Base-by-base conservation (phyloP, 139 green algal species). In the Chara braunii region DNA sequence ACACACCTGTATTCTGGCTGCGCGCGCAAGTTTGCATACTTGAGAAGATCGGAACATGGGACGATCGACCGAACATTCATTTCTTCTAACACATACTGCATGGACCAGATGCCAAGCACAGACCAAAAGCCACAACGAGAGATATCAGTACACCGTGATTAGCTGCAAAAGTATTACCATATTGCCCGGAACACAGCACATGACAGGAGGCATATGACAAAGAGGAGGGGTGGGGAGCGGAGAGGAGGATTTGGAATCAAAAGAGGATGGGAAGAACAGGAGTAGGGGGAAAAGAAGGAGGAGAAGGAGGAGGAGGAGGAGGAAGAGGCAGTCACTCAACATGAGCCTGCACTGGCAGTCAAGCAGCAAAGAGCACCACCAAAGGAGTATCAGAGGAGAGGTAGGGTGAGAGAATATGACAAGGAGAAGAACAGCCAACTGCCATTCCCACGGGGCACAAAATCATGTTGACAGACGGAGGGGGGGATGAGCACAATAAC, bases 61-160 rank as follows among this genome's bases (percentile, higher is more conserved):
- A 82, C 68, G 23, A 98, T 60, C 8, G 60, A 48, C 5, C 78
- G 64, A 63, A 94, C 85, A 75, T 97, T 97, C 11, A 92, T 70
- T 82, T 98, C 92, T 53, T 90, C 84, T n/a, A 73, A 51, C 31
- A 98, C 87, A 62, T 95, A 98, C 70, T 91, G 60, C 81, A 26
- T n/a, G n/a, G n/a, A n/a, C n/a, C n/a, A n/a, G n/a, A n/a, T n/a
- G n/a, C n/a, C n/a, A n/a, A n/a, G n/a, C 57, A 53, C 54, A 96
- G 81, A 32, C 30, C 22, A 7, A 72, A 6, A 30, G 9, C 58
- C 7, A 14, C n/a, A n/a, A n/a, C n/a, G n/a, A n/a, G n/a, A n/a
- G n/a, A n/a, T n/a, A n/a, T n/a, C n/a, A n/a, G n/a, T n/a, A n/a
- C n/a, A n/a, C n/a, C n/a, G n/a, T n/a, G n/a, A n/a, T n/a, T n/a